Base-by-base conservation (phyloP, 2,329 filamentous ascomycete genomes). In the Alternaria incomplexa region DNA sequence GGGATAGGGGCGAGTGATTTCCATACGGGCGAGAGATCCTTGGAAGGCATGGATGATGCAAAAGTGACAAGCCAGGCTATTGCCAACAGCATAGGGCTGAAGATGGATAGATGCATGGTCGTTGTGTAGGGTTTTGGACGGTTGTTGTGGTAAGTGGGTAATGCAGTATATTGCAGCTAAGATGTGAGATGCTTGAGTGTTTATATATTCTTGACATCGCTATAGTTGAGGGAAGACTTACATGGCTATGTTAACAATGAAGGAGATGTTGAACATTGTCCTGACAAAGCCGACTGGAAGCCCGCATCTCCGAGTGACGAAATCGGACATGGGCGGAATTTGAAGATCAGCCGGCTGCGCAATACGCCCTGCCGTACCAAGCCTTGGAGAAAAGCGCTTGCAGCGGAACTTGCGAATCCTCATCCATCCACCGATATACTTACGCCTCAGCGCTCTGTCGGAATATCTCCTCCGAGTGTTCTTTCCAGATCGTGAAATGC, bases 401-500 rank as follows among this genome's bases (percentile, higher is more conserved):
- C 55, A n/a, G 44, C n/a, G 15, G 43, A 58, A 40, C 13, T 12
- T 22, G 13, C 17, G 28, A 13, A 52, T 7, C 20, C 28, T 23
- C n/a, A 13, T n/a, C 12, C 5, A 40, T 36, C 32, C 15, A 36
- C 32, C 20, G 30, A 13, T 30, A n/a, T 22, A 22, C 11, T 25
- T 61, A 68, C 43, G 56, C 57, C 63, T 58, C 58, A 12, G 63
- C 65, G 30, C 48, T 52, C 9, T 58, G 47, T 25, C 47, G 32
- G 56, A 69, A 73, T 30, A 71, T 67, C 52, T 71, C 69, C 25
- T 67, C 63, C 20, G 57, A 62, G 53, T 67, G 63, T 36, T 69
- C 56, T 17, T 71, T 69, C 69, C 69, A 73, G 32, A 72, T 69
- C 10, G 66, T 71, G 15, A 65, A 69, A 64, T 72, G 71, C 20